Evolutionary conservation across 1,284 basidiomycete species (phyloP).

Genomic region (Butyriboletus appendiculatus): DNA sequence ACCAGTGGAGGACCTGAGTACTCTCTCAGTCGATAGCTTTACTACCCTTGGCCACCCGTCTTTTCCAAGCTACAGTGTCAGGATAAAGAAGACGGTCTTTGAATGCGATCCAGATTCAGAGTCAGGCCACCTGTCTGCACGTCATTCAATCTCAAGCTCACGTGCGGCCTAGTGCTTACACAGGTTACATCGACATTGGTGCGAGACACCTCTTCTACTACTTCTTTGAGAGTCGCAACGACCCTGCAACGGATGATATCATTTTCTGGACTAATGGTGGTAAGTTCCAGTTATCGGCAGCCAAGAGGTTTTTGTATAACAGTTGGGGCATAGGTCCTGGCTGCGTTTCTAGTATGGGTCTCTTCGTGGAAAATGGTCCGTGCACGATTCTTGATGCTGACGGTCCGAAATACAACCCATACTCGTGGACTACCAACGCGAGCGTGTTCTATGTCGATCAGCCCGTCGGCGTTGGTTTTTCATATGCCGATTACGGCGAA

Average conservation of each 20-base stretch:
- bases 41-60: conserved; percentile 49
- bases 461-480: conserved; percentile 66
- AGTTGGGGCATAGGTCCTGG: conserved; percentile 9
- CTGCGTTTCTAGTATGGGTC: conserved; percentile 8
- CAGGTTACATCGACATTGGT: conserved; percentile 63
- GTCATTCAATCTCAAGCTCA: background rate
- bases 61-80: conserved; percentile 50
- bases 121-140: conserved; percentile 21
- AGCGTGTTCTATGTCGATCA: conserved; percentile 66
- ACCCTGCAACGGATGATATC: conserved; percentile 64
- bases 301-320: background rate
- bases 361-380: conserved; percentile 37
- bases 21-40: conserved; percentile 44
- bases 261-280: conserved; percentile 69
- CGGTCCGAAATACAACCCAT: conserved; percentile 49
- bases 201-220: conserved; percentile 77
- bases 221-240: conserved; percentile 76
- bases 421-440: conserved; percentile 57
- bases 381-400: conserved; percentile 29
- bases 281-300: conserved; percentile 9
- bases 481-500: conserved; percentile 61
- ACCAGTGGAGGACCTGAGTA: conserved; percentile 31
- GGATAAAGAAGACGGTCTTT: conserved; percentile 44
- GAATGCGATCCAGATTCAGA: conserved; percentile 22
- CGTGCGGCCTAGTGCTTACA: conserved; percentile 46